Conservation (phyloP, 495 filamentous ascomycete genomes). For the Cercophora scortea region DNA sequence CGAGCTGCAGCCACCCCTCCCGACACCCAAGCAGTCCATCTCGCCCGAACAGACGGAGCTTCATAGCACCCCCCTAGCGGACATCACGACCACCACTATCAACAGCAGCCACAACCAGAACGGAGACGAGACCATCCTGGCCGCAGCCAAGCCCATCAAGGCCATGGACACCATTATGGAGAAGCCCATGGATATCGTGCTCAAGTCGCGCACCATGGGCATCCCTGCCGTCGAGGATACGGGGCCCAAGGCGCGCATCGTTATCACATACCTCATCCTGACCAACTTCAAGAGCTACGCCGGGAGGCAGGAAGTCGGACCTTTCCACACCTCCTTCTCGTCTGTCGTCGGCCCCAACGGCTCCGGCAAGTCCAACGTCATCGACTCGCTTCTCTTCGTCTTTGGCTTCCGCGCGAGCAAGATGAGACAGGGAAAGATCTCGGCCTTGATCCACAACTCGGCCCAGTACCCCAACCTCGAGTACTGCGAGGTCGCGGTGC, state of each 20-base stretch:
- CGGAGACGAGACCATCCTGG: slow-evolving; percentile 30
- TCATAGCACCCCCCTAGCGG: slow-evolving; percentile 60
- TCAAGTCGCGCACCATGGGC: slow-evolving; percentile 72
- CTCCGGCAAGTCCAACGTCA: slow-evolving; percentile 97
- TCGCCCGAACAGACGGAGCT: slow-evolving; percentile 37
- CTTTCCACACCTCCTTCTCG: slow-evolving; percentile 96
- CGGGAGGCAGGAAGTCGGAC: slow-evolving; percentile 87
- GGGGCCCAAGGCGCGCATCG: slow-evolving; percentile 73
- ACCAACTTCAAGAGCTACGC: slow-evolving; percentile 99
- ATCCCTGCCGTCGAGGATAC: slow-evolving; percentile 59
- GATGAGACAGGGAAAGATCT: slow-evolving; percentile 98
- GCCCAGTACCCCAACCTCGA: slow-evolving; percentile 76
- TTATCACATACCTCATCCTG: slow-evolving; percentile 83
- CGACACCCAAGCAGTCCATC: slow-evolving; percentile 32
- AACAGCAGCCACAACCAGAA: slow-evolving; percentile 34
- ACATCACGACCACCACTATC: slow-evolving; percentile 65
- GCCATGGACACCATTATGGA: slow-evolving; percentile 68
- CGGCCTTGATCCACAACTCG: slow-evolving; percentile 94
- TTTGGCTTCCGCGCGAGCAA: slow-evolving; percentile 98
- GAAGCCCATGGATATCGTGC: slow-evolving; percentile 87
- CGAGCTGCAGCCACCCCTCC: slow-evolving; percentile 41
- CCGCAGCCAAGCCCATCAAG: slow-evolving; percentile 57
- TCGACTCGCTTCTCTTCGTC: slow-evolving; percentile 94
- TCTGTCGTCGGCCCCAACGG: slow-evolving; percentile 97
- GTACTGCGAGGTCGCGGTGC: slow-evolving; percentile 89